Evolutionary conservation across 2,329 filamentous ascomycete species (phyloP).

Genomic region (Plenodomus lindquistii): DNA sequence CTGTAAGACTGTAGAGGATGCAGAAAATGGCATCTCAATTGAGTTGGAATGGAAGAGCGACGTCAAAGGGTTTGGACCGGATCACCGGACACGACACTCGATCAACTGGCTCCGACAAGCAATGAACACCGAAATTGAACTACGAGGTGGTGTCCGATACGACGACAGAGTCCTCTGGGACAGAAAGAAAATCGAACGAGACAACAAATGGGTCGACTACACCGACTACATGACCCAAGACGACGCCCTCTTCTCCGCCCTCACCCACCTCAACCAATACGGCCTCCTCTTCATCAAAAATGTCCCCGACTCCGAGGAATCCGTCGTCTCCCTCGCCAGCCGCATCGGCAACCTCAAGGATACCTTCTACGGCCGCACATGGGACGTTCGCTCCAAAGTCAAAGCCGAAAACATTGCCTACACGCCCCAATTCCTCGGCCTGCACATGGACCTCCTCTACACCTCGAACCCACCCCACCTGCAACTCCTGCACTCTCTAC

Average conservation of each 20-base stretch:
- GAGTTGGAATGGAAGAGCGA: constrained; percentile 66
- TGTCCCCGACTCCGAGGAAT: constrained; percentile 69
- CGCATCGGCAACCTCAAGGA: constrained; percentile 79
- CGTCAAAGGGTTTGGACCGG: constrained; percentile 47
- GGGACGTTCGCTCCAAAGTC: constrained; percentile 83
- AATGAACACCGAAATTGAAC: constrained; percentile 36
- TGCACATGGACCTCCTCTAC: constrained; percentile 95
- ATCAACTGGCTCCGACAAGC: constrained; percentile 38
- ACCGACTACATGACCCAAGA: constrained; percentile 69
- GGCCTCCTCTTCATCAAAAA: constrained; percentile 78
- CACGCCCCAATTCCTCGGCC: constrained; percentile 76
- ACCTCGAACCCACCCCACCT: constrained; percentile 76
- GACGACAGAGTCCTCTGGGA: constrained; percentile 53
- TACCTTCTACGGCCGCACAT: constrained; percentile 89
- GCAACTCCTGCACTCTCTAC: constrained; percentile 87
- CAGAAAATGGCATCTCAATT: constrained; percentile 51
- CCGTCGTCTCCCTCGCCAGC: constrained; percentile 69
- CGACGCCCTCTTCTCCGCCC: constrained; percentile 61
- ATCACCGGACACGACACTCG: constrained; percentile 49
- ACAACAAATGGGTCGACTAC: constrained; percentile 67
- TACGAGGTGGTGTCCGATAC: constrained; percentile 40
- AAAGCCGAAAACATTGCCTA: constrained; percentile 89
- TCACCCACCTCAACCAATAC: constrained; percentile 65
- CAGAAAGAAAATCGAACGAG: constrained; percentile 48
- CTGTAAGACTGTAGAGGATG: constrained; percentile 40